phyloP scores from a whole-genome alignment of 2,329 filamentous ascomycete species.

The Exophiala spinifera region DNA sequence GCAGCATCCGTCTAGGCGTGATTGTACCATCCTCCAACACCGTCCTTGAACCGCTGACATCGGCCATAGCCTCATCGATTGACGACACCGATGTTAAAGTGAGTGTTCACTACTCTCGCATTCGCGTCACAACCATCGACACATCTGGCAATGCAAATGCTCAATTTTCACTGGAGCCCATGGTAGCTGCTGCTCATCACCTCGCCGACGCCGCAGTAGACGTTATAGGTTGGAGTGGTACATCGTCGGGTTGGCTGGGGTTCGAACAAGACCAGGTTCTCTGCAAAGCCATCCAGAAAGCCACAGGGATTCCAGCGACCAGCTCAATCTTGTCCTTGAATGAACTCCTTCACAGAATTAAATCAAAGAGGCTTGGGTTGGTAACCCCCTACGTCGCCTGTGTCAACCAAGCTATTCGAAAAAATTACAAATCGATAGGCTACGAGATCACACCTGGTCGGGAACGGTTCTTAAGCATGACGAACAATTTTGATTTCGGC shows the following conservation, averaged over 20 bases:
- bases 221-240: constrained; percentile 41
- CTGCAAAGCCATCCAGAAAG: constrained; percentile 37
- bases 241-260: constrained; percentile 39
- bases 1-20: constrained; percentile 35
- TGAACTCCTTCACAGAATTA: constrained; percentile 32
- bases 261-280: constrained; percentile 43
- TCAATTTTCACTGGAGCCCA: constrained; percentile 34
- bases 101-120: constrained; percentile 45
- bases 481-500: constrained; percentile 40
- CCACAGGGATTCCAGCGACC: constrained; percentile 39
- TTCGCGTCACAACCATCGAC: constrained; percentile 40
- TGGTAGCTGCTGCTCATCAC: constrained; percentile 36
- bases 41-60: constrained; percentile 43
- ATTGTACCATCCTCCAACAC: constrained; percentile 48
- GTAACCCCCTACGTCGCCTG: constrained; percentile 45
- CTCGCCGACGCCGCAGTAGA: constrained; percentile 40
- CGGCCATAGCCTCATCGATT: constrained; percentile 36
- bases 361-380: constrained; percentile 34
- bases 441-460: constrained; percentile 34
- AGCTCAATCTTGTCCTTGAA: constrained; percentile 43
- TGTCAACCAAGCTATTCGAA: constrained; percentile 39
- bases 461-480: constrained; percentile 36
- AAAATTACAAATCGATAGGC: constrained; percentile 37
- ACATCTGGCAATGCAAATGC: constrained; percentile 34
- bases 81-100: constrained; percentile 21